Evolutionary conservation across 2,329 filamentous ascomycete species (phyloP).

Genomic region (Cladosporium colombiae): DNA sequence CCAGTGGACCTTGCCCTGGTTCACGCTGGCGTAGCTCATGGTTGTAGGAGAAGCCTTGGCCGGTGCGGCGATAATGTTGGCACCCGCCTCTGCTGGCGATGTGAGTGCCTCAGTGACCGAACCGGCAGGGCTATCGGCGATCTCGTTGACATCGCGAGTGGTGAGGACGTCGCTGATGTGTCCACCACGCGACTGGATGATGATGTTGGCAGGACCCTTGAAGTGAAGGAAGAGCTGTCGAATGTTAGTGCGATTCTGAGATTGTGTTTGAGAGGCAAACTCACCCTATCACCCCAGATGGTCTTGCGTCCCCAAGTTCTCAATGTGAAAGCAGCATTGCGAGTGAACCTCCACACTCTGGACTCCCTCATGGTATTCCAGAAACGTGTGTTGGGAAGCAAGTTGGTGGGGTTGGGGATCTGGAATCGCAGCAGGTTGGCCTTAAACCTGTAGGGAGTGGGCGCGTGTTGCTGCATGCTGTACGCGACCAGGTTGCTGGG

Average conservation of each 20-base stretch:
- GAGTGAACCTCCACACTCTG: conserved; percentile 68
- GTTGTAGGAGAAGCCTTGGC: conserved; percentile 31
- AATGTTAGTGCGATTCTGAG: conserved; percentile 14
- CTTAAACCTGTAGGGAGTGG: conserved; percentile 84
- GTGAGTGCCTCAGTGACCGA: conserved; percentile 59
- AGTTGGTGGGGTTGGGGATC: conserved; percentile 65
- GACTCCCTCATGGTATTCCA: conserved; percentile 72
- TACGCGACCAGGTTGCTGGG: conserved; percentile 91
- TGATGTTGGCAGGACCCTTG: conserved; percentile 78
- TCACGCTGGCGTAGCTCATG: conserved; percentile 39
- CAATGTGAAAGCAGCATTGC: conserved; percentile 65
- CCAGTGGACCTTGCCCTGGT: conserved; percentile 37
- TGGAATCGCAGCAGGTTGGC: conserved; percentile 74
- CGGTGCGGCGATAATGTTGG: conserved; percentile 24
- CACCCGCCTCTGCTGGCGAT: conserved; percentile 32
- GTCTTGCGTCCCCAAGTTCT: conserved; percentile 77
- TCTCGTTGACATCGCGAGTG: conserved; percentile 80
- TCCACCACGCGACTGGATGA: conserved; percentile 84
- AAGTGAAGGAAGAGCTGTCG: conserved; percentile 79
- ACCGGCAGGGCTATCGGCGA: conserved; percentile 79
- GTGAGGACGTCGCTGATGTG: conserved; percentile 77
- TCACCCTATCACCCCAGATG: conserved; percentile 85
- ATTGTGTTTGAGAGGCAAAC: conserved; percentile 24
- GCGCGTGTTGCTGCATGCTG: conserved; percentile 70
- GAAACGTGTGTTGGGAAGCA: conserved; percentile 71